Conservation (phyloP, 2,329 filamentous ascomycete genomes). For the Magnaporthales sp. region DNA sequence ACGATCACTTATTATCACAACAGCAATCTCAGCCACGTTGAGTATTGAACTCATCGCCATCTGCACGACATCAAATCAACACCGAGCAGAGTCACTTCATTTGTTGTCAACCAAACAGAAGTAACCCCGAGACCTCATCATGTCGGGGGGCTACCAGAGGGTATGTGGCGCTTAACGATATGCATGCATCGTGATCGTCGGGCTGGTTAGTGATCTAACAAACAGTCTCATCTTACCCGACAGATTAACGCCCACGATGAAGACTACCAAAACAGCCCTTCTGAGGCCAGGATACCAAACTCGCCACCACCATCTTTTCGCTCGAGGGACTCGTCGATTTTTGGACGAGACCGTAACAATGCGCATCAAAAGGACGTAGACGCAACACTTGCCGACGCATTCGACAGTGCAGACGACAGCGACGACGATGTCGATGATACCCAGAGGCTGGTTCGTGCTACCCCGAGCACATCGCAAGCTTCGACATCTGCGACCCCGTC, state of each 20-base stretch:
- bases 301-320: constrained; percentile 79
- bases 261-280: constrained; percentile 28
- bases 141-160: constrained; percentile 50
- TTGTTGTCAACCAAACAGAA: neutral
- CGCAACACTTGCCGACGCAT: constrained; percentile 82
- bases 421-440: constrained; percentile 73
- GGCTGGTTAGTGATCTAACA: constrained; percentile 11
- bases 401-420: constrained; percentile 72
- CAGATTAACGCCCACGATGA: constrained; percentile 53
- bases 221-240: neutral
- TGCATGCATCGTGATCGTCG: neutral
- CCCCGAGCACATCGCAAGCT: constrained; percentile 15
- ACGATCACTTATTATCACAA: neutral
- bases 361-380: constrained; percentile 44
- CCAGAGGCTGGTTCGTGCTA: constrained; percentile 74
- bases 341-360: constrained; percentile 31
- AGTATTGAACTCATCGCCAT: neutral
- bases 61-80: neutral
- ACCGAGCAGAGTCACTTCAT: neutral
- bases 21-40: neutral
- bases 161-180: constrained; percentile 27
- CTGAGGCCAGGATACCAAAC: constrained; percentile 34
- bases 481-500: constrained; percentile 11
- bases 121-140: constrained; percentile 17
- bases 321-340: constrained; percentile 66